phyloP scores from a whole-genome alignment of 805 yeast species.

The Suhomyces sp. region DNA sequence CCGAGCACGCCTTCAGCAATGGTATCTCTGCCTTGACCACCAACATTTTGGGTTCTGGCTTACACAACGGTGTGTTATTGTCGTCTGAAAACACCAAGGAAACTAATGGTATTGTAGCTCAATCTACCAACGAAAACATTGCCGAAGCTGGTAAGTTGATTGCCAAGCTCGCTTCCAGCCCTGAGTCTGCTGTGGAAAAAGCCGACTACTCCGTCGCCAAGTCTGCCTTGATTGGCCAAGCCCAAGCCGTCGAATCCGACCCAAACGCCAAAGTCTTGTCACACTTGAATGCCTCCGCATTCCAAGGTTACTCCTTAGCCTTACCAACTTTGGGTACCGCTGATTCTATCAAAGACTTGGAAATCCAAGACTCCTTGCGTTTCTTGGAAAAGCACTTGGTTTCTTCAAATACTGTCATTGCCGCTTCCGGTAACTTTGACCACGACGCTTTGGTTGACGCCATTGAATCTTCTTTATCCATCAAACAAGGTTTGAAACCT shows the following conservation, averaged over 20 bases:
- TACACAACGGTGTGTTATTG: constrained; percentile 55
- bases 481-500: constrained; percentile 52
- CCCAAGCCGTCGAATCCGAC: constrained; percentile 53
- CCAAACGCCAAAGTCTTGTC: constrained; percentile 60
- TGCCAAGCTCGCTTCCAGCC: constrained; percentile 40
- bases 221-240: constrained; percentile 42
- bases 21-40: constrained; percentile 72
- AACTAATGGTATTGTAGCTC: constrained; percentile 59
- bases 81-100: constrained; percentile 59
- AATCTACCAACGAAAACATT: constrained; percentile 49
- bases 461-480: constrained; percentile 49
- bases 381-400: constrained; percentile 58
- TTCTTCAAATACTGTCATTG: constrained; percentile 64
- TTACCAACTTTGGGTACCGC: constrained; percentile 74
- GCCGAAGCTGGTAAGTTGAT: constrained; percentile 52
- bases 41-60: constrained; percentile 42
- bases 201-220: constrained; percentile 49
- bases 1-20: constrained; percentile 77
- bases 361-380: constrained; percentile 53
- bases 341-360: constrained; percentile 60
- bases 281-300: constrained; percentile 80
- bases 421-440: constrained; percentile 65
- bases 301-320: constrained; percentile 80
- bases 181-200: constrained; percentile 39
- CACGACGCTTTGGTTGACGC: constrained; percentile 70